Evolutionary conservation across 176 grass and related monocot species (phyloP).

Genomic region (Thinopyrum elongatum): DNA sequence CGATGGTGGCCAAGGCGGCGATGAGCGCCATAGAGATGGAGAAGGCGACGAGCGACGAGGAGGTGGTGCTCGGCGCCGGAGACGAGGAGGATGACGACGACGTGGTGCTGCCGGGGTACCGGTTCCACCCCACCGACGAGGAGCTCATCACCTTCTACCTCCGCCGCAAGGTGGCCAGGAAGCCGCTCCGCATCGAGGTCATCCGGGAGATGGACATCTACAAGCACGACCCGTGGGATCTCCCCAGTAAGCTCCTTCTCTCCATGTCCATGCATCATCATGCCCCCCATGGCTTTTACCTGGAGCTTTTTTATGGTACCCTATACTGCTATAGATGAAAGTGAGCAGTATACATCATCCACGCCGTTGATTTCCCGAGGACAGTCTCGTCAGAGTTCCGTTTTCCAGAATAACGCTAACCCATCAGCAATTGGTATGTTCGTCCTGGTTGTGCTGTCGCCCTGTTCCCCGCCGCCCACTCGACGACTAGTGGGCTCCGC

Average conservation of each 20-base stretch:
- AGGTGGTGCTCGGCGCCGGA: slow-evolving; percentile 1
- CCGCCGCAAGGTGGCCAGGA: slow-evolving; percentile 68
- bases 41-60: slow-evolving; percentile 24
- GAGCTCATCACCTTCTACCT: slow-evolving; percentile 93
- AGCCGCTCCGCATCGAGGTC: slow-evolving; percentile 69
- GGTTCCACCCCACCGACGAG: slow-evolving; percentile 94
- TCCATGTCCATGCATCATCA: neutral
- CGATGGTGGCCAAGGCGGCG: slow-evolving; percentile 36
- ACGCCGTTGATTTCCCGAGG: too few relatives aligned
- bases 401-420: too few relatives aligned
- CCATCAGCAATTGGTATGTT: too few relatives aligned
- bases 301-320: too few relatives aligned
- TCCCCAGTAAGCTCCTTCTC: slow-evolving; percentile 57
- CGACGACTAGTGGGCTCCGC: too few relatives aligned
- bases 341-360: too few relatives aligned
- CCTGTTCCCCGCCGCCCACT: too few relatives aligned
- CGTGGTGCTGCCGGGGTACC: slow-evolving; percentile 75
- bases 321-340: too few relatives aligned
- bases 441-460: too few relatives aligned
- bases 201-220: slow-evolving; percentile 92
- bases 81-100: slow-evolving; percentile 36
- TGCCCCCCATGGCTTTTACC: too few relatives aligned
- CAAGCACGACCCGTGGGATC: slow-evolving; percentile 90
- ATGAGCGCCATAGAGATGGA: slow-evolving; percentile 24
- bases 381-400: too few relatives aligned